Base-by-base conservation (phyloP, 257 asterid genomes). In the Fraxinus anomala region DNA sequence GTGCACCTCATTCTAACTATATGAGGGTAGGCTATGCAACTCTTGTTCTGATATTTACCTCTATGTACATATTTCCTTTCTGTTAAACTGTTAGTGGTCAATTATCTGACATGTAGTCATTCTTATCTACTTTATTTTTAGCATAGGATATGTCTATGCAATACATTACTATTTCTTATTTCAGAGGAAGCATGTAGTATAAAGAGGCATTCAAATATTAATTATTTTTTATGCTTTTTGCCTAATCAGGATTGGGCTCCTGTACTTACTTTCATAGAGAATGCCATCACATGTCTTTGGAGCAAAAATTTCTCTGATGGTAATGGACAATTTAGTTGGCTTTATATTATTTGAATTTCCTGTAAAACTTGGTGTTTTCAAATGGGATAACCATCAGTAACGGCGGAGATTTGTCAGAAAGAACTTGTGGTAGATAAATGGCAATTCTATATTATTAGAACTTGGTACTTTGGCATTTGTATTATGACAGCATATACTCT, bases 221-320 rank as follows among this genome's bases (percentile, higher is more conserved):
- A 51, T 68, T 71, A 39, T 70, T 82, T 36, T 70, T 72, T 76
- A 51, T 56, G 26, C 26, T 40, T 78, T 80, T 71, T 81, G 51
- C 82, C 83, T 81, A 80, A 63, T 66, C 87, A 93, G 99, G 98
- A 95, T 80, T 95, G 98, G 99, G 80, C 73, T 59, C 89, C 90
- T 39, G 82, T 93, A 34, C 94, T 95, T 83, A 23, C 82, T 65
- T 89, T 93, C 73, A 82, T 93, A 51, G 91, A 88, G 89, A 83
- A 76, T 71, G 84, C 93, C 23, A 80, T 93, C 78, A 80, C 83
- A 80, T 82, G 69, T 71, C 82, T 86, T 80, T 95, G 99, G 99
- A 77, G 87, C 37, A 80, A 86, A 86, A 86, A 77, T 68, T 76
- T 56, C 37, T 79, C 90, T 63, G 74, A 74, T 77, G 96, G 99